These are phyloP conservation scores for Metschnikowia cubensis DNA, from an alignment of 805 yeast species.

Conservation along the genomic window DNA sequence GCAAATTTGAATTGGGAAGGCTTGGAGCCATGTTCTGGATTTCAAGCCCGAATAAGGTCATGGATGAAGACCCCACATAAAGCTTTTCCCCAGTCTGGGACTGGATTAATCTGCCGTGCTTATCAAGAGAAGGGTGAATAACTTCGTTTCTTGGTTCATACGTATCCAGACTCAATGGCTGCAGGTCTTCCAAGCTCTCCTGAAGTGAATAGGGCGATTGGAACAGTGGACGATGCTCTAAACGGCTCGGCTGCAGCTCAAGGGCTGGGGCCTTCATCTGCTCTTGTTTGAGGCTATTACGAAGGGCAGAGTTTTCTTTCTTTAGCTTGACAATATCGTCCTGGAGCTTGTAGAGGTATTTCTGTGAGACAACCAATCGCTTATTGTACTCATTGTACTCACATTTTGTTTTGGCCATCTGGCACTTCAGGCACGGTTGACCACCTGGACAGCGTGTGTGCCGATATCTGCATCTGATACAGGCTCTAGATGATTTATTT, in stretches of 20 bases:
- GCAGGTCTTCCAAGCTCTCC: slow-evolving; percentile 6
- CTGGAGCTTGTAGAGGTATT: slow-evolving; percentile 62
- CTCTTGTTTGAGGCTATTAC: slow-evolving; percentile 39
- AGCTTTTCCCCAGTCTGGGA: slow-evolving; percentile 73
- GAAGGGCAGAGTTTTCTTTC: slow-evolving; percentile 57
- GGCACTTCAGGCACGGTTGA: slow-evolving; percentile 65
- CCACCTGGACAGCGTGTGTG: slow-evolving; percentile 80
- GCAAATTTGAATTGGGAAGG: slow-evolving; percentile 16
- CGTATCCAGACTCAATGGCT: background rate
- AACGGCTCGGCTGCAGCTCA: background rate
- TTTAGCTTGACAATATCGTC: slow-evolving; percentile 63
- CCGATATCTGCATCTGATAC: slow-evolving; percentile 64
- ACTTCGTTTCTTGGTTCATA: slow-evolving; percentile 37
- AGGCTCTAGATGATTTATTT: slow-evolving; percentile 41
- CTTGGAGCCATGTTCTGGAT: slow-evolving; percentile 61
- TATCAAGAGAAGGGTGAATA: slow-evolving; percentile 67
- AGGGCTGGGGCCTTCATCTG: slow-evolving; percentile 12
- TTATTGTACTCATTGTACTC: slow-evolving; percentile 70
- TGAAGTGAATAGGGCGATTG: slow-evolving; percentile 8
- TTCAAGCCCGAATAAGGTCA: slow-evolving; percentile 77
- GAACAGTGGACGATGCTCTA: background rate
- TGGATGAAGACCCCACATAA: slow-evolving; percentile 77
- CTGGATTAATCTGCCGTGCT: slow-evolving; percentile 66
- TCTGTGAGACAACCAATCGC: slow-evolving; percentile 70
- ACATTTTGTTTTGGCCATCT: slow-evolving; percentile 51